Base-by-base conservation (phyloP, 345 rosid genomes). In the Melastoma malabathricum region DNA sequence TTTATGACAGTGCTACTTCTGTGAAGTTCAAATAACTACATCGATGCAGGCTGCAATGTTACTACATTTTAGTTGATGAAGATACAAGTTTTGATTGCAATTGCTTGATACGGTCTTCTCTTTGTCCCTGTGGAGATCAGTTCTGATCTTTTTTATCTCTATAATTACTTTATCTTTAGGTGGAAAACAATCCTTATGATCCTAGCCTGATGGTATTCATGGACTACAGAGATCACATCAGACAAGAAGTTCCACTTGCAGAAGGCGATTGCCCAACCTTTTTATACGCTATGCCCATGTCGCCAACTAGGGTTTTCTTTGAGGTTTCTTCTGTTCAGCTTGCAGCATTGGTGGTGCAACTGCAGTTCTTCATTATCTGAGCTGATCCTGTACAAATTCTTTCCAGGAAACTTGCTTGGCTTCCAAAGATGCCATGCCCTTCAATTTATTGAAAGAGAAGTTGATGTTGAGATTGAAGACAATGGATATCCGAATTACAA, bases 321-420 rank as follows among this genome's bases (percentile, higher is more conserved):
- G 95, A 87, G 95, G 96, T 92, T 46, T 66, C 71, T 46, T 39
- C 14, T 12, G 38, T 46, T 3, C 34, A 12, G 29, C 58, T 59
- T 50, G 14, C 34, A 53, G 12, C 41, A 8, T 34, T 34, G 12
- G 41, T 9, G 12, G 41, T 34, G 41, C 41, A 34, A 34, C 41
- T 18, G 18, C 25, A 18, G 23, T 45, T 45, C 50, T 55, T 55
- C 4, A 23, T 23, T 25, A 20, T 19, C 29, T 14, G 22, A 44
- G 19, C 27, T 44, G 59, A 44, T 27, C 17, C 7, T 44, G 27
- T 54, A 48, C 48, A 46, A 49, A 41, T 59, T 16, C 47, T 17
- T 20, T 69, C 64, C 84, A 84, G 96, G 98, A 92, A 78, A 92
- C 96, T 44, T 92, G 98, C 69, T 71, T 84, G 73, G 98, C 98